Evolutionary conservation across 495 filamentous ascomycete genomes (phyloP).

Genomic region (Hypoxylon subgilvum): DNA sequence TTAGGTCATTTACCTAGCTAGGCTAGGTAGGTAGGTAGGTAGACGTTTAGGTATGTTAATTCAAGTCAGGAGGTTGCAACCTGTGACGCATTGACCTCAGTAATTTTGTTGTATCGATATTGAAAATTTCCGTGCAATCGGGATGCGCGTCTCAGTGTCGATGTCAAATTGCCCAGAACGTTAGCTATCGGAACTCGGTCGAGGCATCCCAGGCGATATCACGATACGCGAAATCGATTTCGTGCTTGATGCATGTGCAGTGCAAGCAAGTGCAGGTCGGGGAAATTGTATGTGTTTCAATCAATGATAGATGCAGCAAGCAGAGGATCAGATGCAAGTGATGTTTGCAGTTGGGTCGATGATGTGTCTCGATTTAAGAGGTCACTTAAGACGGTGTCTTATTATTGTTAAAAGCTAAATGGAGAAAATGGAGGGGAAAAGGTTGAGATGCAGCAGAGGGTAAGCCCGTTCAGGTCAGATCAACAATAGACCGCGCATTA

Average conservation of each 20-base stretch:
- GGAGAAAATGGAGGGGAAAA: slow-evolving; percentile 38
- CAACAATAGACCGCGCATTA: slow-evolving; percentile 28
- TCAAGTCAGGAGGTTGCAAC: slow-evolving; percentile 12
- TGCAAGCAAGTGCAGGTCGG: too few species aligned
- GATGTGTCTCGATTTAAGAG: slow-evolving; percentile 32
- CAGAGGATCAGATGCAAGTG: slow-evolving; percentile 28
- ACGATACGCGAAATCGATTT: slow-evolving; percentile 25
- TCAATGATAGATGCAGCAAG: background rate
- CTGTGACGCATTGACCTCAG: slow-evolving; percentile 22
- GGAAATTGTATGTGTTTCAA: slow-evolving; percentile 13
- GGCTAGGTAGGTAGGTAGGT: too few species aligned
- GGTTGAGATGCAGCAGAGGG: slow-evolving; percentile 21
- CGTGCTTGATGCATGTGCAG: slow-evolving; percentile 33
- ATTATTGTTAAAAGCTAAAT: too few species aligned
- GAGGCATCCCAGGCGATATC: slow-evolving; percentile 41
- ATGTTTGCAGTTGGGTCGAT: slow-evolving; percentile 22
- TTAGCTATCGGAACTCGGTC: slow-evolving; percentile 14
- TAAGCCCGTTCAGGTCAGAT: slow-evolving; percentile 25
- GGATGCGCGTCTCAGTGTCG: slow-evolving; percentile 11
- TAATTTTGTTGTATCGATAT: slow-evolving; percentile 8
- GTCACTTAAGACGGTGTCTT: slow-evolving; percentile 24
- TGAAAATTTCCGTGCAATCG: slow-evolving; percentile 8
- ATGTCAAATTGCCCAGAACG: slow-evolving; percentile 25
- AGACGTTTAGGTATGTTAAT: too few species aligned
- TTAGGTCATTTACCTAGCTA: too few species aligned